Evolutionary conservation across 257 asterid species (phyloP).

Genomic region (Cynanchum wilfordii): DNA sequence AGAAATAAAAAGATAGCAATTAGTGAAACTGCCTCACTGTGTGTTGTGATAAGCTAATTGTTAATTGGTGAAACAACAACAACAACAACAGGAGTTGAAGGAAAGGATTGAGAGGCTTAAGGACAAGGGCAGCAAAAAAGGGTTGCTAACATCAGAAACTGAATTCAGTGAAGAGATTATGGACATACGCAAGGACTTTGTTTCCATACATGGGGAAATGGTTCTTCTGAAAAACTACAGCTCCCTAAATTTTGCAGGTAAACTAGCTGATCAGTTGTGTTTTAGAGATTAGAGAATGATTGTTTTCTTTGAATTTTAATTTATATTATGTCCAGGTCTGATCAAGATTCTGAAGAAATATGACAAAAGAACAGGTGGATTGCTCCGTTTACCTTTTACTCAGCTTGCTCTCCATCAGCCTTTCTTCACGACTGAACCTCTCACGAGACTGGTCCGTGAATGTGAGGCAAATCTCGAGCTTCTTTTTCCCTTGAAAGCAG

Average conservation of each 20-base stretch:
- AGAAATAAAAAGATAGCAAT: neutral
- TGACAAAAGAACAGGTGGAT: slow-evolving; percentile 81
- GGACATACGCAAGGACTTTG: slow-evolving; percentile 70
- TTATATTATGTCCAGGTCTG: slow-evolving; percentile 41
- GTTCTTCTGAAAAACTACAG: slow-evolving; percentile 86
- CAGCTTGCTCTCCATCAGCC: slow-evolving; percentile 81
- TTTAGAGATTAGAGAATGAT: neutral
- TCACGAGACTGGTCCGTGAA: slow-evolving; percentile 61
- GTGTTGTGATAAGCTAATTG: neutral
- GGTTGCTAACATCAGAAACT: slow-evolving; percentile 36
- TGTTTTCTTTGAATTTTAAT: neutral
- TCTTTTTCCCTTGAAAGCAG: slow-evolving; percentile 68
- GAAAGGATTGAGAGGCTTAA: slow-evolving; percentile 58
- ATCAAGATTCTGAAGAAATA: slow-evolving; percentile 88
- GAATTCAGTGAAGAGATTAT: slow-evolving; percentile 67
- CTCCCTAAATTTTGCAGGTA: slow-evolving; percentile 92
- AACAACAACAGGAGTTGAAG: slow-evolving; percentile 54
- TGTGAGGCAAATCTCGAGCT: slow-evolving; percentile 81
- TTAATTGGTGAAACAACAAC: slow-evolving; percentile 11
- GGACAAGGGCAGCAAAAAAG: slow-evolving; percentile 36
- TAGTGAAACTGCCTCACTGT: neutral
- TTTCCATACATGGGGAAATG: slow-evolving; percentile 90
- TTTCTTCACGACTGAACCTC: slow-evolving; percentile 73
- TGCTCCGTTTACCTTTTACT: slow-evolving; percentile 63
- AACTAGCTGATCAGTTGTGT: too few species aligned